Percentiles rank a stretch among this genome's conserved stretches.
These are phyloP conservation scores for Atkinsonella texensis DNA, from an alignment of 2,329 filamentous ascomycete species.

Conservation along the genomic window DNA sequence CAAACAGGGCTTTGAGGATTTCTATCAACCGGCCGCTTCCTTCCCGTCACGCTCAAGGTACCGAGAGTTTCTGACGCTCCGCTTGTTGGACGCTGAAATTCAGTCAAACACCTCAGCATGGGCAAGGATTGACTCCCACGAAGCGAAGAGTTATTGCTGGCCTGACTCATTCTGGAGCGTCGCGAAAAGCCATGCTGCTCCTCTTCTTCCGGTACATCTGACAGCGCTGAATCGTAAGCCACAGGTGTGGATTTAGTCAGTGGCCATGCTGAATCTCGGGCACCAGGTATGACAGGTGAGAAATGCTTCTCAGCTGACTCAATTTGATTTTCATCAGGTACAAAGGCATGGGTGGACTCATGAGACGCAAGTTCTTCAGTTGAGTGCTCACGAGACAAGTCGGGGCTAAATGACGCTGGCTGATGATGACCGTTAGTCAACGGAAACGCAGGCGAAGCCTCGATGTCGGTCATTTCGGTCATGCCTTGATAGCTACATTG, in stretches of 20 bases:
- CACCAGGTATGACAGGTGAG: constrained; percentile 29
- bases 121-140: constrained; percentile 45
- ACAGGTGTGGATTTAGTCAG: constrained; percentile 14
- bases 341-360: neutral
- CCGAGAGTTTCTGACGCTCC: constrained; percentile 42
- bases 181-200: constrained; percentile 30
- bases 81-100: constrained; percentile 30
- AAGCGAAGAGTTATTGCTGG: constrained; percentile 39
- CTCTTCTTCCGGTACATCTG: constrained; percentile 53
- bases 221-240: constrained; percentile 32
- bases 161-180: constrained; percentile 30
- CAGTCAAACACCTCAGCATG: constrained; percentile 33
- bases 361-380: neutral
- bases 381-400: constrained; percentile 11
- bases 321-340: neutral
- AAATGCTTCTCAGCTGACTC: constrained; percentile 11
- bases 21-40: neutral
- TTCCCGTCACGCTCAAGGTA: constrained; percentile 26
- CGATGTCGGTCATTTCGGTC: constrained; percentile 21
- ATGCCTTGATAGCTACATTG: constrained; percentile 33
- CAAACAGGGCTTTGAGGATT: constrained; percentile 16
- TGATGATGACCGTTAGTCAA: constrained; percentile 34
- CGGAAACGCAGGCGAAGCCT: constrained; percentile 29
- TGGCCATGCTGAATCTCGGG: constrained; percentile 32
- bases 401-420: constrained; percentile 28